Evolutionary conservation across 2,329 filamentous ascomycete genomes (phyloP), one percentile per base, ranked within the genome.

Genomic region (Mariannaea elegans): DNA sequence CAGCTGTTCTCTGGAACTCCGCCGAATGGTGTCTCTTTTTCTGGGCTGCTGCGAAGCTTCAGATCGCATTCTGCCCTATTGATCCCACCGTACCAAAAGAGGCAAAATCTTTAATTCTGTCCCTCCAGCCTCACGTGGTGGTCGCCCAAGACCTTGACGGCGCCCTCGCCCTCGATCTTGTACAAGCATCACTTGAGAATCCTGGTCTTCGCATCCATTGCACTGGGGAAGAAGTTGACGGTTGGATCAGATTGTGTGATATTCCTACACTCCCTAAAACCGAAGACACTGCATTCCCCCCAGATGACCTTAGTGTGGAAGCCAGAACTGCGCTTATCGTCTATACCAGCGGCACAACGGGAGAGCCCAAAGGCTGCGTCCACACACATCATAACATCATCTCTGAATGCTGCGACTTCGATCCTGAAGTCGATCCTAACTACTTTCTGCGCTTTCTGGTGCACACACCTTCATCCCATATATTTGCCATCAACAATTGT

Each of bases 281-380:
- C 32, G 23, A 9, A 23, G 21, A 16, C 27, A 61, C 0, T 13
- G 18, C 9, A 18, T 21, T 13, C 8, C 19, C 36, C 10, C 2
- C 21, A 5, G 18, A 42, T 4, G 32, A 50, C 9, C 44, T 31
- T 31, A 16, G 12, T 13, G 34, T 56, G 9, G 21, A 47, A 13
- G 51, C 66, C 29, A 69, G 73, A 47, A 72, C 67, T 7, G 75
- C 75, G 5, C 71, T 81, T 39, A 76, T 83, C 46, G 71, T 82
- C 29, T 82, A 83, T 67, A 83, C 80, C 18, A 82, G 80, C 62
- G 81, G 81, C 18, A 83, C 80, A n/a, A 82, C 80, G 0, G 79
- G 78, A 6, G 67, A 75, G 0, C 79, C 81, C 5, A 83, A 83
- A 64, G 80, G 76, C 46, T 82, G 80, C 56, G 72, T 73, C 13